These are phyloP conservation scores for Pyrenophora graminea DNA, from an alignment of 2,329 filamentous ascomycete species.

Conservation along the genomic window DNA sequence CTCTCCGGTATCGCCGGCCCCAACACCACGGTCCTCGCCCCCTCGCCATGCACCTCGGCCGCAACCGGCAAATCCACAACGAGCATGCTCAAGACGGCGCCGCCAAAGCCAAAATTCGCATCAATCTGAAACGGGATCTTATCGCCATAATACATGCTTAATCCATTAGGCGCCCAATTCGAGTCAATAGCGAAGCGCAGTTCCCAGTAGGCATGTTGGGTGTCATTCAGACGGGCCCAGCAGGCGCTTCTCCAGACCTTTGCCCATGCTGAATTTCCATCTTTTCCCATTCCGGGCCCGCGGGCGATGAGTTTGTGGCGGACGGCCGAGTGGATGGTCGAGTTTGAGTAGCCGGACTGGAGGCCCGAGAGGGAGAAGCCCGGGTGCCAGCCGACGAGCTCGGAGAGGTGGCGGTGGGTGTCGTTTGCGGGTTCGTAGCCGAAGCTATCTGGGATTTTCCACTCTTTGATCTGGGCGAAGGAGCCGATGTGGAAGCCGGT, in stretches of 20 bases:
- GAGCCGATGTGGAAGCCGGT: slow-evolving; percentile 55
- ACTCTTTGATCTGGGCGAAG: slow-evolving; percentile 56
- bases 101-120: slow-evolving; percentile 63
- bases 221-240: slow-evolving; percentile 61
- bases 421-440: slow-evolving; percentile 50
- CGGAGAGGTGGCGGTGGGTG: slow-evolving; percentile 59
- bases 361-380: slow-evolving; percentile 55
- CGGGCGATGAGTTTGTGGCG: slow-evolving; percentile 52
- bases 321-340: slow-evolving; percentile 52
- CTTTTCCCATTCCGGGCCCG: slow-evolving; percentile 52
- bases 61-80: slow-evolving; percentile 54
- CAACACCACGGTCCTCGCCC: slow-evolving; percentile 47
- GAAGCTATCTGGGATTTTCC: slow-evolving; percentile 51
- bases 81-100: slow-evolving; percentile 57
- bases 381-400: slow-evolving; percentile 62
- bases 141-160: slow-evolving; percentile 57
- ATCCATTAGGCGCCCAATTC: slow-evolving; percentile 57
- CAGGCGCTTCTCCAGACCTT: slow-evolving; percentile 63
- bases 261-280: slow-evolving; percentile 61
- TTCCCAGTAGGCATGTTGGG: slow-evolving; percentile 54
- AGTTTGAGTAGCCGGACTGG: slow-evolving; percentile 50
- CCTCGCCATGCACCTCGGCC: not conserved
- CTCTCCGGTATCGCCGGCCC: slow-evolving; percentile 54
- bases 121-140: slow-evolving; percentile 62
- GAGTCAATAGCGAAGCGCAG: slow-evolving; percentile 54